These are phyloP conservation scores for Pyrenophora graminea DNA, from an alignment of 2,329 filamentous ascomycete species.

Conservation along the genomic window DNA sequence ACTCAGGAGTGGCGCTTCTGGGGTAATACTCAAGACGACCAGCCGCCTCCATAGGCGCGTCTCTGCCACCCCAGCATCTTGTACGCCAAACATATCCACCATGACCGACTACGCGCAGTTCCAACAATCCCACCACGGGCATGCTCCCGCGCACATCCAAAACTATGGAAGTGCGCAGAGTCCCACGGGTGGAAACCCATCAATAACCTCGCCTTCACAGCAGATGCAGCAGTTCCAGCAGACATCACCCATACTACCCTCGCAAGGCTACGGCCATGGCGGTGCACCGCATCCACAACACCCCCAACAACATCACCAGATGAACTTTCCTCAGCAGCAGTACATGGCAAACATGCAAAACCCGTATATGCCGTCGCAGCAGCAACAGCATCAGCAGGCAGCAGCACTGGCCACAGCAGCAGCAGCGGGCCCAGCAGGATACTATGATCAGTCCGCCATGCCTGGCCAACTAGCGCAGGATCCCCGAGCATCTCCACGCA, in stretches of 20 bases:
- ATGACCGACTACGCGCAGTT: constrained; percentile 57
- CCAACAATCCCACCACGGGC: constrained; percentile 51
- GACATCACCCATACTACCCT: constrained; percentile 78
- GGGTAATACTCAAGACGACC: constrained; percentile 1
- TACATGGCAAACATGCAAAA: constrained; percentile 75
- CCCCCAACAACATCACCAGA: constrained; percentile 67
- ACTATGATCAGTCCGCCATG: constrained; percentile 66
- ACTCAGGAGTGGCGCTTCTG: constrained; percentile 36
- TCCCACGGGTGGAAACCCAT: constrained; percentile 43
- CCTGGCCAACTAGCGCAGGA: constrained; percentile 62
- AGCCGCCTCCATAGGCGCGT: constrained; percentile 33
- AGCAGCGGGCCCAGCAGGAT: constrained; percentile 74
- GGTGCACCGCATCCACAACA: constrained; percentile 64
- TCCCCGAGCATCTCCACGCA: constrained; percentile 71
- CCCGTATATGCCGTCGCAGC: constrained; percentile 77
- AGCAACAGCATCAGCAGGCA: constrained; percentile 91
- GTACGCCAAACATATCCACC: constrained; percentile 25
- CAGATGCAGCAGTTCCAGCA: constrained; percentile 59
- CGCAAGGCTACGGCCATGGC: constrained; percentile 71
- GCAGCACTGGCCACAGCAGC: constrained; percentile 94
- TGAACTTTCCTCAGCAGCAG: constrained; percentile 77
- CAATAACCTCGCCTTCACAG: constrained; percentile 72
- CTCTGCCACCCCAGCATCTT: constrained; percentile 29
- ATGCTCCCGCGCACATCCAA: constrained; percentile 49
- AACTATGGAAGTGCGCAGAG: constrained; percentile 46